Evolutionary conservation across 148 eudicot species (phyloP), one percentile per base, ranked within the genome.

Genomic region (Fallopia convolvulus): DNA sequence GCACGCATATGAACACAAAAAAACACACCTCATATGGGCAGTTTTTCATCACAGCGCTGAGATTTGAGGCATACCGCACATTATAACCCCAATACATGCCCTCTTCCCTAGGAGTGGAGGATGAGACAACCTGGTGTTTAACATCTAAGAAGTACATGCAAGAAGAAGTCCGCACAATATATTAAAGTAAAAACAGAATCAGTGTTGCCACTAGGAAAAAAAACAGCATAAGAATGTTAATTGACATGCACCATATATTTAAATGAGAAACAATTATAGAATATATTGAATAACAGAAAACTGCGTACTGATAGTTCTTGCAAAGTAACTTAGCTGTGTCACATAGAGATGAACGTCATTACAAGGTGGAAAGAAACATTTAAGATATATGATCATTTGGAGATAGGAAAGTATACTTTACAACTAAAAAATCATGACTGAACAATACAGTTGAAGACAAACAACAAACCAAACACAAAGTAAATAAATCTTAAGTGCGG

Each of bases 71-170:
- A 84, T 95, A 91, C 61, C 99, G 83, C 70, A 92, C 97, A 83
- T 85, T 95, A 81, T 95, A 95, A n/a, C 99, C 99, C 99, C 99
- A 92, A 80, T 92, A 95, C 85, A 80, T 85, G 58, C 97, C 94
- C 74, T 75, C 84, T 80, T 95, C 90, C 82, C 82, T 82, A 26
- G 99, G 99, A 80, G 79, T 84, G 60, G 87, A 84, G 80, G 94
- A 86, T 48, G 94, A 79, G 50, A 93, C 97, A 79, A 92, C 82
- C 86, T 87, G 89, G 74, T 73, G 94, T 47, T 79, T 75, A 15
- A 74, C 74, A 72, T 77, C 97, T 93, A 74, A 77, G 68, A 75
- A 48, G 39, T 75, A 80, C 60, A 77, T 26, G 55, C 70, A 14
- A 79, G 46, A n/a, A 78, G 60, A 58, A 83, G 79, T 55, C 39